Base-by-base conservation (phyloP, 1,284 basidiomycete species). In the Sporisorium iseilematis-ciliati region DNA sequence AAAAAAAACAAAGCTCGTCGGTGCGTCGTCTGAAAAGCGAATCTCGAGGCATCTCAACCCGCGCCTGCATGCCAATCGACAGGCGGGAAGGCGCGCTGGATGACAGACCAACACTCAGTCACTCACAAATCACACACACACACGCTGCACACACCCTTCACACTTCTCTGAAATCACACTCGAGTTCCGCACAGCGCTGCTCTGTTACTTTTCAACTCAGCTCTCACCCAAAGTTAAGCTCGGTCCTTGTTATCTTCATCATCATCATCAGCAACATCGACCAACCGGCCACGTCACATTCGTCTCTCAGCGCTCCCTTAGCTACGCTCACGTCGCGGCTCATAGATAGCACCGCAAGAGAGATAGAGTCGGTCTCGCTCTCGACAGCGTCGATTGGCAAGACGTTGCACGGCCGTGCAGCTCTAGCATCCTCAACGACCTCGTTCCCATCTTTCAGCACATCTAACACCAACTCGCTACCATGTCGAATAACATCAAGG, bases 401-500 rank as follows among this genome's bases (percentile, higher is more conserved):
- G 41, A 42, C 41, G 29, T 46, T 26, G 43, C 43, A 46, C 26
- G 43, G 12, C 43, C 43, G 43, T 26, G 43, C 43, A 46, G 12
- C 43, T 46, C 43, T 21, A 14, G 21, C 23, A 26, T 29, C 45
- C 18, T 46, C 6, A 18, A 46, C 6, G 12, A 7, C 2, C 45
- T 10, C 25, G 25, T 25, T 46, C 14, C 4, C 14, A 3, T 2
- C 42, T 10, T 18, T 43, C 29, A 2, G 8, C 41, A 7, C 38
- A 42, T 11, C 38, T 1, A 33, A 21, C n/a, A 10, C 7, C 20
- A 7, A 8, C 16, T 45, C 26, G 12, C 29, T 42, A 61, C 46
- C 54, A 82, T 82, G 80, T 82, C 80, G 11, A 77, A 75, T 41
- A 82, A 82, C 68, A 80, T 82, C 75, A 82, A 82, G 72, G 81